Percentiles rank a stretch among this genome's conserved stretches.
These are phyloP conservation scores for Pseudogymnoascus sp. DNA, from an alignment of 2,329 filamentous ascomycete genomes.

Conservation along the genomic window DNA sequence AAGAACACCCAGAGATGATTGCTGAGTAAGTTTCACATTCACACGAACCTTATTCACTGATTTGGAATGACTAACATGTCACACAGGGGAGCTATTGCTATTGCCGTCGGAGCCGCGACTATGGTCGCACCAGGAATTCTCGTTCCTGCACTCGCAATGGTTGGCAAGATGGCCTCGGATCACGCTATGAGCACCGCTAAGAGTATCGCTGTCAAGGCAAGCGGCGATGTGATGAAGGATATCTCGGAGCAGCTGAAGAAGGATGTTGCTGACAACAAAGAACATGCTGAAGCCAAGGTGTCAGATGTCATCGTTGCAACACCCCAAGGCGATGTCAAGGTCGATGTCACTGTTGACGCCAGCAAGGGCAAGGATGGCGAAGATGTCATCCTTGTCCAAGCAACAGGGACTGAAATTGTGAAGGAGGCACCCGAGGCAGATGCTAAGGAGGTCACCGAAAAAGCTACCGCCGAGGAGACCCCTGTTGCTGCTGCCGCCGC, in stretches of 20 bases:
- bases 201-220: constrained; percentile 18
- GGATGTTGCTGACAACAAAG: background rate
- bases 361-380: background rate
- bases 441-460: background rate
- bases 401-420: background rate
- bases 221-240: constrained; percentile 19
- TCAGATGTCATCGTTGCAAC: background rate
- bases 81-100: constrained; percentile 20
- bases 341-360: background rate
- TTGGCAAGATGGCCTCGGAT: constrained; percentile 24
- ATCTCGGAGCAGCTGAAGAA: constrained; percentile 17
- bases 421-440: background rate
- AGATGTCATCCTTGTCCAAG: background rate
- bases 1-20: constrained; percentile 23
- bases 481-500: background rate
- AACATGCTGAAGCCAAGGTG: background rate
- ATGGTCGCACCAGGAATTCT: constrained; percentile 23
- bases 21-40: constrained; percentile 19
- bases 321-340: background rate
- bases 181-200: constrained; percentile 17
- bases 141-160: constrained; percentile 20
- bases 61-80: background rate
- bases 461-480: background rate
- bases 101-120: constrained; percentile 22
- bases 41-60: background rate